These are phyloP conservation scores for Stachybotrys echinatus DNA, from an alignment of 2,329 filamentous ascomycete genomes.

Conservation along the genomic window DNA sequence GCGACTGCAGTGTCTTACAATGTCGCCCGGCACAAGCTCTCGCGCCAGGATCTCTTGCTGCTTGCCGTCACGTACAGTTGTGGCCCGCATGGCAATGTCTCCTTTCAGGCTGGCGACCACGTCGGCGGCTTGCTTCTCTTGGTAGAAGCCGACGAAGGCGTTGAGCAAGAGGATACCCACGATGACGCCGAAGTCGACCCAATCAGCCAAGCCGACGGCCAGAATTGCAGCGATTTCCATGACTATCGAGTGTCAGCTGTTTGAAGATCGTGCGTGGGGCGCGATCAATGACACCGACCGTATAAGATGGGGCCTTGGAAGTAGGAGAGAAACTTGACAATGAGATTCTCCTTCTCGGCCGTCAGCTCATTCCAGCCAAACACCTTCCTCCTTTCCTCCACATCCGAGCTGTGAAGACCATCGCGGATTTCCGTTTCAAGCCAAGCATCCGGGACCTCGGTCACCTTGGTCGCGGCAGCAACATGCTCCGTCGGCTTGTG, in stretches of 20 bases:
- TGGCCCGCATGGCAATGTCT: constrained; percentile 80
- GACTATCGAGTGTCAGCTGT: too few species aligned
- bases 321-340: constrained; percentile 77
- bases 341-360: constrained; percentile 79
- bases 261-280: too few species aligned
- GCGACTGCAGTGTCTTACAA: too few species aligned
- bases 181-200: constrained; percentile 93
- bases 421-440: constrained; percentile 61
- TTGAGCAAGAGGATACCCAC: constrained; percentile 79
- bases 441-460: constrained; percentile 60
- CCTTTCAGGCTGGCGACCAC: constrained; percentile 91
- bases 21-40: constrained; percentile 84
- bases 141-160: constrained; percentile 78
- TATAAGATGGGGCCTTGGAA: constrained; percentile 89
- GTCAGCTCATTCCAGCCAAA: constrained; percentile 80
- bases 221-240: constrained; percentile 86
- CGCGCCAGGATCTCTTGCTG: constrained; percentile 75
- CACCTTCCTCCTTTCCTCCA: constrained; percentile 60
- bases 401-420: constrained; percentile 54
- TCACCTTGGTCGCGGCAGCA: constrained; percentile 5
- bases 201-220: constrained; percentile 78
- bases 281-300: too few species aligned
- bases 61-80: constrained; percentile 73
- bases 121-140: constrained; percentile 84
- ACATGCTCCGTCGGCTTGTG: not conserved